A percentile compares a stretch with the other conserved stretches of the same genome.
These are phyloP conservation scores for Ustilago sp. DNA, from an alignment of 1,284 basidiomycete genomes.

Conservation along the genomic window DNA sequence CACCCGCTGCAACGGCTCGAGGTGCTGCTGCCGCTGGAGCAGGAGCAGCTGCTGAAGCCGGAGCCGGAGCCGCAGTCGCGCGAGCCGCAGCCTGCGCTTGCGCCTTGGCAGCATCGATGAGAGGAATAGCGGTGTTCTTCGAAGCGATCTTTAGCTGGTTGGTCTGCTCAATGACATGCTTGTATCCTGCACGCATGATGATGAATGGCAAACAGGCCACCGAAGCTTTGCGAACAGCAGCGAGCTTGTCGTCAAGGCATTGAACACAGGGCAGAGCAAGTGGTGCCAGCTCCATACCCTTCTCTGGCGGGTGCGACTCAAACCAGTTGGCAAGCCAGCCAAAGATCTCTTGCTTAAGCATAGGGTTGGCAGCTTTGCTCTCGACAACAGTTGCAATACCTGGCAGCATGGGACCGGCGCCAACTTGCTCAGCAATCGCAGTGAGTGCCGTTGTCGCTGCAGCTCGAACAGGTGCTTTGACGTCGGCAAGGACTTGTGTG, in stretches of 20 bases:
- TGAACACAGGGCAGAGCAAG: constrained; percentile 80
- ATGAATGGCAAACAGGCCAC: constrained; percentile 83
- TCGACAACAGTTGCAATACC: constrained; percentile 85
- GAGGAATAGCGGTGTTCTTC: constrained; percentile 82
- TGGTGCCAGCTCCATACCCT: constrained; percentile 78
- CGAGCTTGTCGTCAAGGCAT: constrained; percentile 90
- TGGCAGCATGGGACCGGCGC: constrained; percentile 82
- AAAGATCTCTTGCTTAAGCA: constrained; percentile 85
- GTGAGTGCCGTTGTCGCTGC: constrained; percentile 83
- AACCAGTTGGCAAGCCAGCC: constrained; percentile 87
- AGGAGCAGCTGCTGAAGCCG: constrained; percentile 29
- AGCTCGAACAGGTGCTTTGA: constrained; percentile 86
- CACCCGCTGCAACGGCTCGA: constrained; percentile 15
- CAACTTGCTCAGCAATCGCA: constrained; percentile 85
- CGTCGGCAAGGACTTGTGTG: constrained; percentile 87
- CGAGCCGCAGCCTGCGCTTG: constrained; percentile 50
- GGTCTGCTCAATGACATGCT: constrained; percentile 87
- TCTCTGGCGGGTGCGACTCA: constrained; percentile 74
- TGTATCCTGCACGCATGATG: constrained; percentile 82
- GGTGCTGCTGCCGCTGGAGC: constrained; percentile 13
- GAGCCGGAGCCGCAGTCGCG: constrained; percentile 58
- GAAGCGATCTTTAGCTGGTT: constrained; percentile 91
- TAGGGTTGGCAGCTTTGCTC: constrained; percentile 79
- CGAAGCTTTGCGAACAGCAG: constrained; percentile 91
- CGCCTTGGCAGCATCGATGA: constrained; percentile 78